These are phyloP conservation scores for Scutellaria galericulata DNA, from an alignment of 257 asterid species.

Conservation along the genomic window DNA sequence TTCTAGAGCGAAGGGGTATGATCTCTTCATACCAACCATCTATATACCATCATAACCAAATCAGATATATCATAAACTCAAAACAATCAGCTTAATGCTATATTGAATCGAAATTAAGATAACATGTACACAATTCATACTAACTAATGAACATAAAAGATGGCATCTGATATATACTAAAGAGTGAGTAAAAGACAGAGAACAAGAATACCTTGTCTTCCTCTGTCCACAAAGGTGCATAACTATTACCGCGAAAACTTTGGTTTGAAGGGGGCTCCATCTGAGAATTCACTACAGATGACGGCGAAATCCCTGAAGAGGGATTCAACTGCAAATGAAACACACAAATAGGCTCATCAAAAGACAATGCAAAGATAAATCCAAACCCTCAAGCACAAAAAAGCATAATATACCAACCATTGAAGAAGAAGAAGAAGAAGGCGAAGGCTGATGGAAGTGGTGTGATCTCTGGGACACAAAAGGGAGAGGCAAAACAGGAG, in stretches of 20 bases:
- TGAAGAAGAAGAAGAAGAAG: constrained; percentile 40
- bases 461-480: constrained; percentile 53
- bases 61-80: constrained; percentile 13
- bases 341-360: neutral
- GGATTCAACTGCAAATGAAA: constrained; percentile 55
- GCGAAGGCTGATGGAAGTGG: constrained; percentile 48
- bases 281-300: constrained; percentile 55
- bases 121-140: neutral
- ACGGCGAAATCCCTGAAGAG: constrained; percentile 59
- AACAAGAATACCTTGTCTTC: constrained; percentile 65
- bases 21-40: constrained; percentile 68
- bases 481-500: constrained; percentile 43
- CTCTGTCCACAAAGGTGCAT: constrained; percentile 54
- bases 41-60: constrained; percentile 41
- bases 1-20: constrained; percentile 56
- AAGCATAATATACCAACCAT: constrained; percentile 47
- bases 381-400: neutral
- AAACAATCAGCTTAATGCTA: neutral
- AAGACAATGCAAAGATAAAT: neutral
- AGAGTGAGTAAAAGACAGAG: neutral
- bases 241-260: constrained; percentile 54
- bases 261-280: constrained; percentile 99
- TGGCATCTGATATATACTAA: neutral
- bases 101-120: too few species aligned
- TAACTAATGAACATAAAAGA: neutral